A percentile compares a stretch with the other conserved stretches of the same genome.
phyloP scores from a whole-genome alignment of 768 basidiomycete genomes.

The Lactarius sp. region DNA sequence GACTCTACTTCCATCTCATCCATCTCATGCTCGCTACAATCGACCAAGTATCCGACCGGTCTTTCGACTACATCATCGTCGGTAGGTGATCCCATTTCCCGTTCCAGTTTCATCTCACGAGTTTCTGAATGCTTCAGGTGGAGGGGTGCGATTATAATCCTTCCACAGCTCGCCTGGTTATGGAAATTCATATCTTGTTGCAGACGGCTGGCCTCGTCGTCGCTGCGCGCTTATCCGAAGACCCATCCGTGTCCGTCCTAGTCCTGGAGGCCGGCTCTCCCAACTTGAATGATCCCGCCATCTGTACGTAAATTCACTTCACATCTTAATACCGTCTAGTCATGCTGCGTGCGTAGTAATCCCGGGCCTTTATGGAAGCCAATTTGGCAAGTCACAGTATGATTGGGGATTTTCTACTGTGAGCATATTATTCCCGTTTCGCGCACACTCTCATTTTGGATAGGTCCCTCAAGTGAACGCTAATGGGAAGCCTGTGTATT shows the following conservation, averaged over 20 bases:
- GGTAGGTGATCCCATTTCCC: conserved; percentile 1
- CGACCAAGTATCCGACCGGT: conserved; percentile 15
- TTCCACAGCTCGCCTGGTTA: not conserved
- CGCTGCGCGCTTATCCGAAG: conserved; percentile 23
- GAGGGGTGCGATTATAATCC: conserved; percentile 7
- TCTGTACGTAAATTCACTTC: not conserved
- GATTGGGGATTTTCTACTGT: conserved; percentile 21
- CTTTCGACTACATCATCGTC: conserved; percentile 26
- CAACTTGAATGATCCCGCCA: conserved; percentile 19
- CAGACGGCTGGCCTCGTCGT: conserved; percentile 24
- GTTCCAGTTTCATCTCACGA: not conserved
- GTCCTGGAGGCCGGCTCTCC: conserved; percentile 21
- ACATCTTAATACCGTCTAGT: too few relatives aligned
- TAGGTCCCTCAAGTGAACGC: conserved; percentile 16
- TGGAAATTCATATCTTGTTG: not conserved
- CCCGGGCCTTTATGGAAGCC: not conserved
- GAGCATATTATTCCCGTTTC: not conserved
- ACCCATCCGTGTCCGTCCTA: conserved; percentile 20
- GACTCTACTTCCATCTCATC: not conserved
- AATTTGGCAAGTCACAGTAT: conserved; percentile 7
- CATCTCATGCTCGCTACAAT: conserved; percentile 21
- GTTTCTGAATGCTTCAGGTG: conserved; percentile 2
- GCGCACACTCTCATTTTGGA: not conserved
- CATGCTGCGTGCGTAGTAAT: not conserved
- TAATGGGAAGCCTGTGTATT: not conserved